Evolutionary conservation across 345 rosid genomes (phyloP), one percentile per base, ranked within the genome.

Genomic region (Acer negundo): DNA sequence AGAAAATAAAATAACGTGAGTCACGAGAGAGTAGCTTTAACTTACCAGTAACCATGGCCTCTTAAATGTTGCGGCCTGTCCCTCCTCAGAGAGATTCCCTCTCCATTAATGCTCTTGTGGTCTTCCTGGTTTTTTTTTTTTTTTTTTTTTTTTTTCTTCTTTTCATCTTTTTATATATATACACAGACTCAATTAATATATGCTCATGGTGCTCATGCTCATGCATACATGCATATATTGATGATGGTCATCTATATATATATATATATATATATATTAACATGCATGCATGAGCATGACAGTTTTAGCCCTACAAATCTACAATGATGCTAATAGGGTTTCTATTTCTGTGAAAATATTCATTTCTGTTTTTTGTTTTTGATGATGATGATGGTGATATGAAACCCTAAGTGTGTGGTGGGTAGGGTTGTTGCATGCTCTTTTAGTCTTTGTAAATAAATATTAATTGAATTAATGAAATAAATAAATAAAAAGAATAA

Each of bases 51-150:
- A 40, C 46, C 46, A 42, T 42, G 15, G 12, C 72, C 53, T 77
- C 72, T 82, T 77, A 74, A 59, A 83, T 81, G 81, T 66, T 53
- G 80, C 62, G 3, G 77, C 63, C 82, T 62, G 76, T 78, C 67
- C 70, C n/a, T 72, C 65, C 44, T 53, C 82, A 46, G 85, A 81
- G 87, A 87, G 90, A 87, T 87, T 85, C 90, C 90, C 79, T 82
- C 63, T 68, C 75, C 2, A 77, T 85, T 47, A 82, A 85, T 77
- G 72, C 49, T 12, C 9, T n/a, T 55, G 38, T 56, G 59, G 69
- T 70, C 73, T 79, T 44, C 53, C 44, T 23, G 79, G 69, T 79
- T 76, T 46, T 59, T 22, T 6, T 20, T 10, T 3, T 56, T 55
- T 55, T 15, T 7, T 1, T 55, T 38, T 38, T 38, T 38, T 40